These are phyloP conservation scores for Kodamaea fungicola DNA, from an alignment of 1,139 yeast species.

Conservation along the genomic window DNA sequence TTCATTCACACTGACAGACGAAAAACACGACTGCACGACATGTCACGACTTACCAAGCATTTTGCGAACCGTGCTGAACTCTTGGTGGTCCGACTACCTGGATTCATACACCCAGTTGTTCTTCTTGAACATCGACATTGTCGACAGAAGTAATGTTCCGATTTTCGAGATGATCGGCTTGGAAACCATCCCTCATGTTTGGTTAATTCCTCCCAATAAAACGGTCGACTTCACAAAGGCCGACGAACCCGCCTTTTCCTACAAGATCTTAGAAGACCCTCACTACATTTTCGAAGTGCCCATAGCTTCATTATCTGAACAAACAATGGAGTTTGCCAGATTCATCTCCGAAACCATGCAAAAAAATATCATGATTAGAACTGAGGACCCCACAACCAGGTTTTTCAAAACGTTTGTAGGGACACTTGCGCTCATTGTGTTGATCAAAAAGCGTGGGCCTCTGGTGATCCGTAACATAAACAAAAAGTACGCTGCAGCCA, in stretches of 20 bases:
- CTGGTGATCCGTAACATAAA: conserved; percentile 27
- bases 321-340: conserved; percentile 47
- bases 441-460: conserved; percentile 50
- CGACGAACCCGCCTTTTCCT: conserved; percentile 4
- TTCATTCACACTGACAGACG: conserved; percentile 41
- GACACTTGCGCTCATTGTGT: conserved; percentile 43
- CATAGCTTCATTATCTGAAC: conserved; percentile 21
- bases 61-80: conserved; percentile 35
- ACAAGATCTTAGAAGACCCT: conserved; percentile 24
- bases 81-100: conserved; percentile 44
- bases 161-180: conserved; percentile 40
- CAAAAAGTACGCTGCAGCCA: conserved; percentile 31
- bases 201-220: conserved; percentile 56
- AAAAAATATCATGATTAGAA: conserved; percentile 38
- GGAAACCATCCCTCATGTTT: conserved; percentile 56
- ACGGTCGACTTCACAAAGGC: conserved; percentile 4
- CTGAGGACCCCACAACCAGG: conserved; percentile 36
- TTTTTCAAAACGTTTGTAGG: conserved; percentile 45
- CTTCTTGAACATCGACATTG: conserved; percentile 52
- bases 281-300: conserved; percentile 35
- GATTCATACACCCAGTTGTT: conserved; percentile 31
- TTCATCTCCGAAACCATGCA: conserved; percentile 47
- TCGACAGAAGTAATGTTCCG: conserved; percentile 30
- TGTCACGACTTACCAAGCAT: conserved; percentile 41
- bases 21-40: conserved; percentile 34